Conservation (phyloP, 305 asterid genomes). For the Rubia peregrina region DNA sequence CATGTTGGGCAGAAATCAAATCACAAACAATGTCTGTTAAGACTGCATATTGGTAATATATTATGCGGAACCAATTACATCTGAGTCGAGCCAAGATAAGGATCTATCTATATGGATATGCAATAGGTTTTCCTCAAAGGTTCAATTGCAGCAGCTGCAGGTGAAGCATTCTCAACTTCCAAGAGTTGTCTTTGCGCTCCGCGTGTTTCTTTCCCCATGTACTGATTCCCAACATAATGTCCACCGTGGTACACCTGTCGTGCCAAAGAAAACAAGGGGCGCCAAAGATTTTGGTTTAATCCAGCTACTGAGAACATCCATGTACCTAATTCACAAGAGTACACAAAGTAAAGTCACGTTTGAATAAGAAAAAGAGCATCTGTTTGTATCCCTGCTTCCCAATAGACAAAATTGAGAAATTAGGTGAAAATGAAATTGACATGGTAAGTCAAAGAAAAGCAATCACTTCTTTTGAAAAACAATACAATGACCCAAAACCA, state of each 20-base stretch:
- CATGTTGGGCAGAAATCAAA: too few relatives aligned
- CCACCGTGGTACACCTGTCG: slow-evolving; percentile 93
- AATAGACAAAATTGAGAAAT: not conserved
- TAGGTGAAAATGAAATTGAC: too few relatives aligned
- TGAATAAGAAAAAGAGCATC: not conserved
- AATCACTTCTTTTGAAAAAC: not conserved
- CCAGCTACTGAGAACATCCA: slow-evolving; percentile 81
- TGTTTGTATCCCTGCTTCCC: too few relatives aligned
- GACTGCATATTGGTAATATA: too few relatives aligned
- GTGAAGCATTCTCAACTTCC: slow-evolving; percentile 51
- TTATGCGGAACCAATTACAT: too few relatives aligned
- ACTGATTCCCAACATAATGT: slow-evolving; percentile 75
- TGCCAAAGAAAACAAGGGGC: slow-evolving; percentile 85
- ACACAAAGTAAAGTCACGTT: too few relatives aligned
- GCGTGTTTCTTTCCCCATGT: slow-evolving; percentile 92
- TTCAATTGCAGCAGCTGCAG: slow-evolving; percentile 29
- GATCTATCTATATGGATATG: too few relatives aligned
- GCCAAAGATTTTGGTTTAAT: slow-evolving; percentile 70
- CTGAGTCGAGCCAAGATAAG: too few relatives aligned
- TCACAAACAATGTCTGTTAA: too few relatives aligned
- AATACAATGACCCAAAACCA: not conserved
- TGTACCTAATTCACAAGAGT: slow-evolving; percentile 55
- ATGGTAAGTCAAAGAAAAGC: not conserved
- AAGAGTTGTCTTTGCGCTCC: slow-evolving; percentile 62
- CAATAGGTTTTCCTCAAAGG: slow-evolving; percentile 13